phyloP scores from a whole-genome alignment of 2,329 filamentous ascomycete genomes.

The Leptographium procerum region DNA sequence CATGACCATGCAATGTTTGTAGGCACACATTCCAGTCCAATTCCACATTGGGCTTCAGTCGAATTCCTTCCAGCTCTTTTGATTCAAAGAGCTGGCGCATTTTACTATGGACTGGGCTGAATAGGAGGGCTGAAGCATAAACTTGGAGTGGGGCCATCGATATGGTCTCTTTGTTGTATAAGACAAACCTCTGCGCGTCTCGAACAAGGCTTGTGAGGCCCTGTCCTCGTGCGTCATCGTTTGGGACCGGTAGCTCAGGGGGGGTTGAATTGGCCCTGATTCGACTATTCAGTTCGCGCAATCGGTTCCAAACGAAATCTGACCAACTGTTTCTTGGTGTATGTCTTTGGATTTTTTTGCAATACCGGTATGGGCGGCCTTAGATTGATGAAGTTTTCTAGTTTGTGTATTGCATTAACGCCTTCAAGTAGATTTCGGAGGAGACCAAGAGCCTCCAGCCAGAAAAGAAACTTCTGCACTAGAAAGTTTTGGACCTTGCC shows the following conservation, averaged over 20 bases:
- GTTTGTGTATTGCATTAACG: slow-evolving; percentile 13
- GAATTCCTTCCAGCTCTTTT: slow-evolving; percentile 12
- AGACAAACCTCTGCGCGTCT: slow-evolving; percentile 21
- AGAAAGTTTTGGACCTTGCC: slow-evolving; percentile 20
- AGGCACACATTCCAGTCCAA: slow-evolving; percentile 6
- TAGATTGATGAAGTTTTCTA: slow-evolving; percentile 4
- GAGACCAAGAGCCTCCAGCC: slow-evolving; percentile 31
- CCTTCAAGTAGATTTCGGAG: slow-evolving; percentile 16
- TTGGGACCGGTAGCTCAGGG: no score
- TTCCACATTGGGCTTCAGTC: slow-evolving; percentile 1
- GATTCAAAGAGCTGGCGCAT: slow-evolving; percentile 10
- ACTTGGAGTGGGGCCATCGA: slow-evolving; percentile 16
- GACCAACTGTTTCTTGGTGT: background rate
- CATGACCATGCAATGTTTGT: background rate
- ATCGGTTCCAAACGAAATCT: no score
- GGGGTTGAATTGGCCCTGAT: no score
- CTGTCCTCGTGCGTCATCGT: no score
- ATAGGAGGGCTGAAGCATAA: slow-evolving; percentile 22
- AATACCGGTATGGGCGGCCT: background rate
- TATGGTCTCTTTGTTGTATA: slow-evolving; percentile 10
- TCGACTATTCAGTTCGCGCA: no score
- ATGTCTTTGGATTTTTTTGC: background rate
- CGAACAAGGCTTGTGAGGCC: slow-evolving; percentile 11
- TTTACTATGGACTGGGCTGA: slow-evolving; percentile 17
- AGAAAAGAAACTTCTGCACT: slow-evolving; percentile 25